Percentiles rank a stretch among this genome's conserved stretches.
These are phyloP conservation scores for Centaurea solstitialis DNA, from an alignment of 129 eudicot genomes.

Conservation along the genomic window DNA sequence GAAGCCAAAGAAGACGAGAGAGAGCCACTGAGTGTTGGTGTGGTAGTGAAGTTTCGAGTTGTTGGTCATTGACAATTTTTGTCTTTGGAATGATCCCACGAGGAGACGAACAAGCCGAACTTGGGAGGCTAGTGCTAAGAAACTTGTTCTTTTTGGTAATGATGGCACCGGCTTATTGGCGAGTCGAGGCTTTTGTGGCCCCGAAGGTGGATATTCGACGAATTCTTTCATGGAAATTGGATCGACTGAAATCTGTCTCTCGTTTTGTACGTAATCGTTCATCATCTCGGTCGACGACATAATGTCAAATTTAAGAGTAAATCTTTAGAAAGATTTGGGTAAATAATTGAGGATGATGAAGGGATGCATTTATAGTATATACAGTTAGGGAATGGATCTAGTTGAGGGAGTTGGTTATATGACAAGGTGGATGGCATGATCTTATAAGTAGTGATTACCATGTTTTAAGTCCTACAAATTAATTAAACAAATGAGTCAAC, in stretches of 20 bases:
- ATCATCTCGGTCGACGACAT: constrained; percentile 15
- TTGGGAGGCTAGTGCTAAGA: constrained; percentile 74
- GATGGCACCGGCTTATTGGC: constrained; percentile 20
- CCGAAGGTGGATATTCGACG: not conserved
- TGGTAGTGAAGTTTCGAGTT: constrained; percentile 22
- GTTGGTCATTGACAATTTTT: constrained; percentile 21
- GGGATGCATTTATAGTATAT: not conserved
- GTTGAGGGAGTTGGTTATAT: not conserved
- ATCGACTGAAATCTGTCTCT: constrained; percentile 73
- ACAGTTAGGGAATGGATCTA: not conserved
- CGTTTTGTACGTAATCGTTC: constrained; percentile 38
- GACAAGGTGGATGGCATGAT: constrained; percentile 30
- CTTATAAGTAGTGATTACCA: constrained; percentile 24
- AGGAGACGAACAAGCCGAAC: constrained; percentile 63
- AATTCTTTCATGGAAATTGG: constrained; percentile 64
- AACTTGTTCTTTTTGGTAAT: constrained; percentile 50
- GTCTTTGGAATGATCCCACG: constrained; percentile 29
- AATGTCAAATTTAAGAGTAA: not conserved
- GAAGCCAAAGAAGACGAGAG: constrained; percentile 51
- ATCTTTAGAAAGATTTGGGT: constrained; percentile 1
- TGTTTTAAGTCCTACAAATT: constrained; percentile 8
- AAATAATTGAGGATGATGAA: not conserved
- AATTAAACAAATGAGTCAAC: constrained; percentile 12
- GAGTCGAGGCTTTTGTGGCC: constrained; percentile 10
- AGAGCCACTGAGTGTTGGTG: constrained; percentile 68